phyloP scores from a whole-genome alignment of 2,329 filamentous ascomycete species.

The Chaetomium strumarium region DNA sequence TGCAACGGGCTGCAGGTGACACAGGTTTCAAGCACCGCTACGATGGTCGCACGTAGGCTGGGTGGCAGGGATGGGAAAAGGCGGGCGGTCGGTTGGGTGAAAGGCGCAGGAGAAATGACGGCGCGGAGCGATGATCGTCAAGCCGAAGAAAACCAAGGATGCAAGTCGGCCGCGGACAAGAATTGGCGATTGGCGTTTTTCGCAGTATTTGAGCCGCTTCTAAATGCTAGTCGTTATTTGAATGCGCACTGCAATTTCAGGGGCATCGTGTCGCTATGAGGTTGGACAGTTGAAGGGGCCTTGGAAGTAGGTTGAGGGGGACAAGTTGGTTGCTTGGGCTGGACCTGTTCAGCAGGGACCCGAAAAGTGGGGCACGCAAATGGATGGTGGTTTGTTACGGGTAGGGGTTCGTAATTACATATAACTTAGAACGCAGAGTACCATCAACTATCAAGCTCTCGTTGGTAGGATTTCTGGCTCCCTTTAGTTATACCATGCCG shows the following conservation, averaged over 20 bases:
- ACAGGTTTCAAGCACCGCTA: background rate
- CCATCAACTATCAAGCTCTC: too few relatives aligned
- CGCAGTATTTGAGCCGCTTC: constrained; percentile 1
- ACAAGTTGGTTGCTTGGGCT: constrained; percentile 16
- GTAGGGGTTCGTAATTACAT: too few relatives aligned
- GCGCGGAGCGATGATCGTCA: background rate
- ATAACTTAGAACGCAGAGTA: too few relatives aligned
- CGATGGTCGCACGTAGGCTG: background rate
- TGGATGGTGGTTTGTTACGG: too few relatives aligned
- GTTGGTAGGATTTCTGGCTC: too few relatives aligned
- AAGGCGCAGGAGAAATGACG: background rate
- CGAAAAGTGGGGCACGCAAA: background rate
- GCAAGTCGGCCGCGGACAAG: constrained; percentile 12
- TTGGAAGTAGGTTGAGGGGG: constrained; percentile 18
- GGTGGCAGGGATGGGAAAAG: too few relatives aligned
- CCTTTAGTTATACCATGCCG: too few relatives aligned
- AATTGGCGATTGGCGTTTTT: constrained; percentile 18
- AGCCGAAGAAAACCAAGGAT: background rate
- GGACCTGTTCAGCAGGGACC: constrained; percentile 5
- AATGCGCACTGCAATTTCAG: constrained; percentile 1
- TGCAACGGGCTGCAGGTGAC: background rate
- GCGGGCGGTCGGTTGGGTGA: too few relatives aligned
- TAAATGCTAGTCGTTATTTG: constrained; percentile 3
- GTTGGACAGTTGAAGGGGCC: constrained; percentile 21
- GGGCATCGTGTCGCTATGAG: constrained; percentile 21